Conservation (phyloP, 2,329 filamentous ascomycete species). For the Sphaerulina vaccinii region DNA sequence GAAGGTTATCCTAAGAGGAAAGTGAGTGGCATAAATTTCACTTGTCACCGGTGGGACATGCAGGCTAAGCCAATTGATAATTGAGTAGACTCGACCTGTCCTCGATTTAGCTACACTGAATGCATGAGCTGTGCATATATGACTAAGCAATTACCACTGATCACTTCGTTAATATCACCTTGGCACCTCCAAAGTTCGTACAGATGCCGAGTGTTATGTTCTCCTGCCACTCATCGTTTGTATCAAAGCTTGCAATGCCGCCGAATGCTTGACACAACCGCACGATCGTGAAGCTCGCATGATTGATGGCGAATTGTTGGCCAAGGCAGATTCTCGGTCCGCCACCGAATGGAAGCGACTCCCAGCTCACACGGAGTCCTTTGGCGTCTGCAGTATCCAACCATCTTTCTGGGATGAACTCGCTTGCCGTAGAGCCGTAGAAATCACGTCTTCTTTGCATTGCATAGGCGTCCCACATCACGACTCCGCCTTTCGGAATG, state of each 20-base stretch:
- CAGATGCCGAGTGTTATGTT: slow-evolving; percentile 1
- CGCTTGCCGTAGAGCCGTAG: slow-evolving; percentile 1
- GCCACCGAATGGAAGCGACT: slow-evolving; percentile 20
- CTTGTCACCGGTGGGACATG: too few species aligned
- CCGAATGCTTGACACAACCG: slow-evolving; percentile 2
- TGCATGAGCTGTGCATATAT: too few species aligned
- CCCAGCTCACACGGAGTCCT: slow-evolving; percentile 5
- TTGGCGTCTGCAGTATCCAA: background rate
- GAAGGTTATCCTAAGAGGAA: too few species aligned
- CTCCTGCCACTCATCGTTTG: slow-evolving; percentile 1
- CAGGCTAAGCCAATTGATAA: too few species aligned
- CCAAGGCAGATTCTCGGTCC: slow-evolving; percentile 21
- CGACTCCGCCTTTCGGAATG: slow-evolving; percentile 36
- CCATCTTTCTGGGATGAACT: slow-evolving; percentile 8
- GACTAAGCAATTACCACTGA: too few species aligned
- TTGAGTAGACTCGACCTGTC: too few species aligned
- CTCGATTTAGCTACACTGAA: too few species aligned
- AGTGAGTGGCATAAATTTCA: too few species aligned
- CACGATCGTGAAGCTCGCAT: slow-evolving; percentile 6
- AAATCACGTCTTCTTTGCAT: slow-evolving; percentile 8
- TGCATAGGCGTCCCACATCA: slow-evolving; percentile 15
- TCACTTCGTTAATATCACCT: slow-evolving; percentile 4
- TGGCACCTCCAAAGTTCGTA: slow-evolving; percentile 1
- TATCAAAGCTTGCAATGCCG: background rate
- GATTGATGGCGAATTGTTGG: slow-evolving; percentile 4